Evolutionary conservation across 495 filamentous ascomycete species (phyloP).

Genomic region (Xylaria curta): DNA sequence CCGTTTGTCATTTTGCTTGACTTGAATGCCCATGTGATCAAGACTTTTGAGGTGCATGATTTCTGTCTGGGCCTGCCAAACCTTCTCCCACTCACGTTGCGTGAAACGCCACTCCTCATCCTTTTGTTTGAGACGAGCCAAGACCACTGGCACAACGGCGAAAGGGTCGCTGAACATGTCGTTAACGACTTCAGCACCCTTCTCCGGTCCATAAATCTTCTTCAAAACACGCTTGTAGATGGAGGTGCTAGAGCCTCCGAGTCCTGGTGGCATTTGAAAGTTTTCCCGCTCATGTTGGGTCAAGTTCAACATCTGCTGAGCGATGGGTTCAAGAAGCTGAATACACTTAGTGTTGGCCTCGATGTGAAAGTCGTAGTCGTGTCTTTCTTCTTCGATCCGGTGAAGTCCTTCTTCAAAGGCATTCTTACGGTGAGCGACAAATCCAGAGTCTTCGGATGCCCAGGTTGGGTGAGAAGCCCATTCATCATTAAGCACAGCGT

Average conservation of each 20-base stretch:
- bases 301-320: constrained; percentile 82
- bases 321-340: constrained; percentile 92
- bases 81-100: constrained; percentile 98
- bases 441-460: constrained; percentile 98
- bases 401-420: constrained; percentile 90
- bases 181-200: constrained; percentile 78
- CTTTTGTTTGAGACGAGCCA: constrained; percentile 88
- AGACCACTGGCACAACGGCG: constrained; percentile 82
- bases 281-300: constrained; percentile 68
- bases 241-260: constrained; percentile 91
- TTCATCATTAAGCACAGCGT: constrained; percentile 90
- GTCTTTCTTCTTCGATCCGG: constrained; percentile 95
- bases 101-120: constrained; percentile 96
- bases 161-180: constrained; percentile 83
- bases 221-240: constrained; percentile 97
- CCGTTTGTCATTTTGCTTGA: constrained; percentile 85
- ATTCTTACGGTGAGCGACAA: constrained; percentile 98
- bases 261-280: constrained; percentile 78
- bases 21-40: constrained; percentile 90
- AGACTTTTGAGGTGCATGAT: constrained; percentile 92
- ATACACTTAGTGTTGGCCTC: constrained; percentile 92
- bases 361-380: constrained; percentile 98
- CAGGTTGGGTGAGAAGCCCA: constrained; percentile 99
- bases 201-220: constrained; percentile 94
- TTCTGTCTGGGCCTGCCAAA: constrained; percentile 94